Percentiles rank a stretch among this genome's conserved stretches.
These are phyloP conservation scores for Takakia lepidozioides DNA, from an alignment of 225 moss, liverwort and hornwort genomes.

Conservation along the genomic window DNA sequence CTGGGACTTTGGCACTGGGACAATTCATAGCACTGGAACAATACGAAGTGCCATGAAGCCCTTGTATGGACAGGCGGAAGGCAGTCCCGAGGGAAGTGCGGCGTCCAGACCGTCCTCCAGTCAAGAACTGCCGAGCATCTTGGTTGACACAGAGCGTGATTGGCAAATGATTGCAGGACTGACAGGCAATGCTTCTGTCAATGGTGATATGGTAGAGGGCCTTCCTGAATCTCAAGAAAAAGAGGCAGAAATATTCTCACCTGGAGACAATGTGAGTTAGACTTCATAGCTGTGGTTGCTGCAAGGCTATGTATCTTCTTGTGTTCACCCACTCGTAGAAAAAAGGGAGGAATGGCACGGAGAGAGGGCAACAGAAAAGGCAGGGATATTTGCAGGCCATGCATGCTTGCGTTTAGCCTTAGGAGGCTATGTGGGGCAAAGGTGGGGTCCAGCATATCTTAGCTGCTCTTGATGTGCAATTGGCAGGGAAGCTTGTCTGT, in stretches of 20 bases:
- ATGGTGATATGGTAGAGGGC: conserved; percentile 55
- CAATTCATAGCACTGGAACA: conserved; percentile 65
- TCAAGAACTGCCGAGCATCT: conserved; percentile 74
- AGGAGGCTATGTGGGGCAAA: too few relatives aligned
- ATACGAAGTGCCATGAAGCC: conserved; percentile 72
- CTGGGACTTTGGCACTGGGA: conserved; percentile 92
- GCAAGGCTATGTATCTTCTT: too few relatives aligned
- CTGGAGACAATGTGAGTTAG: conserved; percentile 53
- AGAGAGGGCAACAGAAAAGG: too few relatives aligned
- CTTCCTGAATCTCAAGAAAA: conserved; percentile 47
- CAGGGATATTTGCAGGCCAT: too few relatives aligned
- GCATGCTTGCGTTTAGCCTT: too few relatives aligned
- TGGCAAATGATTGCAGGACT: conserved; percentile 76
- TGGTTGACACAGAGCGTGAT: conserved; percentile 80
- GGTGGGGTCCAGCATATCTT: too few relatives aligned
- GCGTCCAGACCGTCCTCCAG: conserved; percentile 23
- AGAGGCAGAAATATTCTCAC: conserved; percentile 38
- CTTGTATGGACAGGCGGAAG: conserved; percentile 28
- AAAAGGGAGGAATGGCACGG: too few relatives aligned
- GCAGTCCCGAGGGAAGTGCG: conserved; percentile 22
- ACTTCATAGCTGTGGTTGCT: too few relatives aligned
- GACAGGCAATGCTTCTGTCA: conserved; percentile 35
- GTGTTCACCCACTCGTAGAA: too few relatives aligned
- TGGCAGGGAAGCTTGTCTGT: conserved; percentile 44
- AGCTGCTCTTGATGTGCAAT: conserved; percentile 18